Evolutionary conservation across 2,329 filamentous ascomycete genomes (phyloP).

Genomic region (Pezicula rhizophila): DNA sequence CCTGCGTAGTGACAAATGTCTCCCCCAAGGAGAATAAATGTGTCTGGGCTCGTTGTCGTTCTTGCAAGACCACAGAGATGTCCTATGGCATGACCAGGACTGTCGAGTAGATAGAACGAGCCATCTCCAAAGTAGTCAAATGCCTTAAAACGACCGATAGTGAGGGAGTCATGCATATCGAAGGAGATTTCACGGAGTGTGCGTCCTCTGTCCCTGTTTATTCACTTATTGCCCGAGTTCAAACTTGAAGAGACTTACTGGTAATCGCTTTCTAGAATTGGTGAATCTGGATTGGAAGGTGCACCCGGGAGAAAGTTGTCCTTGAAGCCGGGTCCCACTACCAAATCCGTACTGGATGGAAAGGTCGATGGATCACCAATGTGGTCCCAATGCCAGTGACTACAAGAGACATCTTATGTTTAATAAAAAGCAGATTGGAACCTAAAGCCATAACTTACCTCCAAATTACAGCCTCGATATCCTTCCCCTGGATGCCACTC

Average conservation of each 20-base stretch:
- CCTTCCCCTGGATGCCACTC: slow-evolving; percentile 23
- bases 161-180: too few relatives aligned
- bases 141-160: slow-evolving; percentile 38
- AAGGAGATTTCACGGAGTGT: too few relatives aligned
- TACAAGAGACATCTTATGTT: too few relatives aligned
- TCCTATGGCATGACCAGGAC: slow-evolving; percentile 33
- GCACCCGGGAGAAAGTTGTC: slow-evolving; percentile 36
- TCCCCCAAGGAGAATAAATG: too few relatives aligned
- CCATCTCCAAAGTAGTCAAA: slow-evolving; percentile 51
- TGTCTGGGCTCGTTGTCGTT: too few relatives aligned
- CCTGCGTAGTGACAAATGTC: too few relatives aligned
- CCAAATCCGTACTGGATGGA: not conserved
- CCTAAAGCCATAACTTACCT: slow-evolving; percentile 3
- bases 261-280: slow-evolving; percentile 31
- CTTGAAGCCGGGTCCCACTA: slow-evolving; percentile 48
- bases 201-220: too few relatives aligned
- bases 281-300: slow-evolving; percentile 25
- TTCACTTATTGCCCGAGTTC: too few relatives aligned
- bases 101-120: slow-evolving; percentile 45
- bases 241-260: slow-evolving; percentile 2
- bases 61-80: too few relatives aligned
- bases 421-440: too few relatives aligned
- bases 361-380: too few relatives aligned
- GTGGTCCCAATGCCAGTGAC: too few relatives aligned
- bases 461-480: slow-evolving; percentile 32